A percentile compares a stretch with the other conserved stretches of the same genome.
phyloP scores from a whole-genome alignment of 345 rosid genomes.

The Citrus cavaleriei region DNA sequence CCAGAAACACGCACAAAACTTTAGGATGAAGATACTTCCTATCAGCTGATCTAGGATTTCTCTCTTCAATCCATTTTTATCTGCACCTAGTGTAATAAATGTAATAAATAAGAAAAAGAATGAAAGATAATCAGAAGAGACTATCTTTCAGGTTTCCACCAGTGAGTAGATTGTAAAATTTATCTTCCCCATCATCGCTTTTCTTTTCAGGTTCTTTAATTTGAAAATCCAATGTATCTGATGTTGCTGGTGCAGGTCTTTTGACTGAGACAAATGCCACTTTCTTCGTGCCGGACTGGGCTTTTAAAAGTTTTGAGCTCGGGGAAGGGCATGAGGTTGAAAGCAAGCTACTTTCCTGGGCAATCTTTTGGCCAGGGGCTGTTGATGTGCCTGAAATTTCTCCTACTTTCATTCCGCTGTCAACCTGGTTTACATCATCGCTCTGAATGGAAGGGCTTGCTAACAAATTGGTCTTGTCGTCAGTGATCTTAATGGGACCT shows the following conservation, averaged over 20 bases:
- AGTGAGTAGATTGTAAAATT: conserved; percentile 44
- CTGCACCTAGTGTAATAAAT: not conserved
- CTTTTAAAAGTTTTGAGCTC: conserved; percentile 6
- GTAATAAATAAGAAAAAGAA: not conserved
- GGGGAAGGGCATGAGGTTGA: conserved; percentile 14
- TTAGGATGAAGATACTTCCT: not conserved
- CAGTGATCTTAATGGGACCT: conserved; percentile 11
- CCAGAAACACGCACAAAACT: not conserved
- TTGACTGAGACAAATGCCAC: conserved; percentile 71
- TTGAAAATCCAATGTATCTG: conserved; percentile 19
- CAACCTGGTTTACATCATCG: conserved; percentile 15
- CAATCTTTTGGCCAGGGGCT: conserved; percentile 1
- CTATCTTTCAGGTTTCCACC: conserved; percentile 35
- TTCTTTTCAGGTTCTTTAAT: conserved; percentile 17
- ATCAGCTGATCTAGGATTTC: not conserved
- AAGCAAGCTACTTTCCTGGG: conserved; percentile 6
- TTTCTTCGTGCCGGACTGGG: conserved; percentile 22
- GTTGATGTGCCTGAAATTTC: conserved; percentile 11
- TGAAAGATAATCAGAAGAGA: conserved; percentile 20
- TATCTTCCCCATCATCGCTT: conserved; percentile 25
- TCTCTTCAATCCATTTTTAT: not conserved
- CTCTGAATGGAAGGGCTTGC: conserved; percentile 6
- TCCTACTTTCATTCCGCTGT: conserved; percentile 6
- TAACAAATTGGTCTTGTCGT: conserved; percentile 2
- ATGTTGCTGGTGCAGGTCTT: conserved; percentile 35